Percentiles rank a stretch among this genome's conserved stretches.
phyloP scores from a whole-genome alignment of 2,329 filamentous ascomycete genomes.

The Xylaria sp. region DNA sequence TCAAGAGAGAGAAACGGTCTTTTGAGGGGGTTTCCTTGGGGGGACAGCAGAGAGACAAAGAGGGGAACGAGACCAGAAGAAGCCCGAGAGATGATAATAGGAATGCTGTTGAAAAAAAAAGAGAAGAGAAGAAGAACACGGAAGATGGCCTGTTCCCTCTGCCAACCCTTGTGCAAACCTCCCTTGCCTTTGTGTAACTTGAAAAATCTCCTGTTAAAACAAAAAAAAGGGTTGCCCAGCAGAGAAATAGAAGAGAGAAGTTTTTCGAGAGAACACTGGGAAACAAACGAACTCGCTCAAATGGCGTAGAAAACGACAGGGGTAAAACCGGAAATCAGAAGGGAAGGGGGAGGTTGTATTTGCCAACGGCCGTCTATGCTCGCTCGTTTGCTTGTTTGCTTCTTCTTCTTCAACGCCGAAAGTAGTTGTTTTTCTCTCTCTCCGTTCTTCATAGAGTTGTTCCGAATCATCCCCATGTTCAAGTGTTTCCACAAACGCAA shows the following conservation, averaged over 20 bases:
- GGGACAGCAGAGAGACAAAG: conserved; percentile 1
- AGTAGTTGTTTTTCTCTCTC: conserved; percentile 16
- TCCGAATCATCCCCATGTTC: conserved; percentile 5
- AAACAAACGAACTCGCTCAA: conserved; percentile 4
- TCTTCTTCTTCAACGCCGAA: conserved; percentile 20
- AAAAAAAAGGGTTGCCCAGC: conserved; percentile 7
- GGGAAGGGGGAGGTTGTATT: conserved; percentile 1
- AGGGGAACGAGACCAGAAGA: conserved; percentile 4
- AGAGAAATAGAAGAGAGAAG: conserved; percentile 18
- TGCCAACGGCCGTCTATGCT: too few relatives aligned
- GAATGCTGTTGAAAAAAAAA: conserved; percentile 1
- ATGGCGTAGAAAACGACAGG: conserved; percentile 25
- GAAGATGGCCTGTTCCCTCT: not conserved
- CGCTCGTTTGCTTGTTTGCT: conserved; percentile 21
- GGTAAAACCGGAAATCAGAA: conserved; percentile 21
- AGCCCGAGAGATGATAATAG: not conserved
- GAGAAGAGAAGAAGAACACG: too few relatives aligned
- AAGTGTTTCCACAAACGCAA: conserved; percentile 3
- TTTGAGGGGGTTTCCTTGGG: conserved; percentile 7
- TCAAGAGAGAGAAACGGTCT: conserved; percentile 7
- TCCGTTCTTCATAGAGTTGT: conserved; percentile 28
- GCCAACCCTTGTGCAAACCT: not conserved
- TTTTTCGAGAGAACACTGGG: not conserved
- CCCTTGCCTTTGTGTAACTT: conserved; percentile 17
- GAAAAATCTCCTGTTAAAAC: conserved; percentile 6